These are phyloP conservation scores for Globisporangium splendens DNA, from an alignment of 352 stramenopile species.

Conservation along the genomic window DNA sequence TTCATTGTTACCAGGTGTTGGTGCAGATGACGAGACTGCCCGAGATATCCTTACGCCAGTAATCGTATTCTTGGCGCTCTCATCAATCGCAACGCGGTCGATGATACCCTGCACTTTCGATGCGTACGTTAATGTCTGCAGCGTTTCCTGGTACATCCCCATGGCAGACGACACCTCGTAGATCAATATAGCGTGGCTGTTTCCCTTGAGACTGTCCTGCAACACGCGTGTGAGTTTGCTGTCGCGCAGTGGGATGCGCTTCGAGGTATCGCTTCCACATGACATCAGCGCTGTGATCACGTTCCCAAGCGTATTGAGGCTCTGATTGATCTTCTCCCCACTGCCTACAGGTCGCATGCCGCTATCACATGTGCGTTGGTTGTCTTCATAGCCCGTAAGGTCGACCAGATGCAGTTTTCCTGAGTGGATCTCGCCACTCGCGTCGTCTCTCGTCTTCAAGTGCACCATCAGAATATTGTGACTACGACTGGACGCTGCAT, in stretches of 20 bases:
- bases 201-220: constrained; percentile 41
- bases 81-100: constrained; percentile 20
- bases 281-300: constrained; percentile 69
- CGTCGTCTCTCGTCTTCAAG: constrained; percentile 14
- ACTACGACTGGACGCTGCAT: constrained; percentile 63
- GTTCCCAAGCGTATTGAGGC: constrained; percentile 71
- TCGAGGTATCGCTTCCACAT: constrained; percentile 29
- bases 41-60: not conserved
- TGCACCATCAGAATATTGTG: constrained; percentile 83
- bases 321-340: constrained; percentile 74
- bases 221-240: constrained; percentile 75
- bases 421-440: constrained; percentile 10
- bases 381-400: constrained; percentile 37
- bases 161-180: constrained; percentile 28
- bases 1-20: not conserved
- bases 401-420: constrained; percentile 46
- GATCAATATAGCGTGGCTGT: constrained; percentile 40
- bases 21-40: not conserved
- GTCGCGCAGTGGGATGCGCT: constrained; percentile 69
- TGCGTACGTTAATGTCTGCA: constrained; percentile 42
- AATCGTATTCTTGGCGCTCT: not conserved
- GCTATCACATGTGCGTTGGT: constrained; percentile 27
- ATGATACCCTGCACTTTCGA: constrained; percentile 31
- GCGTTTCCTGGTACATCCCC: constrained; percentile 26
- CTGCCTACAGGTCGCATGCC: constrained; percentile 25